Base-by-base conservation (phyloP, 768 basidiomycete species). In the Tulasnella calospora region DNA sequence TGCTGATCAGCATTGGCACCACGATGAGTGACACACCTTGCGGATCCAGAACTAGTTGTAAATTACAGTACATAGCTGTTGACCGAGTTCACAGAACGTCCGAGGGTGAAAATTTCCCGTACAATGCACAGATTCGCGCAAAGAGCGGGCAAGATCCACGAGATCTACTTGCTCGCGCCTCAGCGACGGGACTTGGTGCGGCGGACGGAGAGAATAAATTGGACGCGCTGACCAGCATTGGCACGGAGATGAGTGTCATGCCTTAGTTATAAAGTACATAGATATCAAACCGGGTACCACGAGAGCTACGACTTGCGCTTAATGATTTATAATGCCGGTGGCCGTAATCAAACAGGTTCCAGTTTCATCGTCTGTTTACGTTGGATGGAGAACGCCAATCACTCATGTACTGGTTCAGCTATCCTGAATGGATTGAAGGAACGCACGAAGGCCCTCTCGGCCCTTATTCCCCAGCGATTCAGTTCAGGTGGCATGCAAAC, bases 1-100 rank as follows among this genome's bases (percentile, higher is more conserved):
- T 80, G 83, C 86, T 23, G 87, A 87, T 78, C 82, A 82, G 44
- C 86, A 85, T n/a, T 87, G 86, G 86, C 82, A 85, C 36, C 85
- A 87, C 8, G 79, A 83, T 4, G 87, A 78, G 61, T 67, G 47
- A 51, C 47, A 51, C 19, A 2, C 46, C 19, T 46, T 8, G 12
- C 46, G 46, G 19, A 46, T 19, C 19, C 41, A 13, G 41, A 41
- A 41, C 41, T 13, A 41, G 41, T 13, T 41, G n/a, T 41, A 13
- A 6, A 41, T 41, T 13, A 41, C 41, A 41, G 6, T 41, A 41
- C 41, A 6, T 41, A 41, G 41, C 41, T 6, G 13, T 13, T 13
- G 13, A 41, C 41, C 13, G 6, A 41, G 41, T 13, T 41, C 10
- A 40, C 3, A 40, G 27, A 5, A 15, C 33, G 0, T 23, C 57